These are phyloP conservation scores for Tuber melanosporum DNA, from an alignment of 495 filamentous ascomycete species.

Conservation along the genomic window DNA sequence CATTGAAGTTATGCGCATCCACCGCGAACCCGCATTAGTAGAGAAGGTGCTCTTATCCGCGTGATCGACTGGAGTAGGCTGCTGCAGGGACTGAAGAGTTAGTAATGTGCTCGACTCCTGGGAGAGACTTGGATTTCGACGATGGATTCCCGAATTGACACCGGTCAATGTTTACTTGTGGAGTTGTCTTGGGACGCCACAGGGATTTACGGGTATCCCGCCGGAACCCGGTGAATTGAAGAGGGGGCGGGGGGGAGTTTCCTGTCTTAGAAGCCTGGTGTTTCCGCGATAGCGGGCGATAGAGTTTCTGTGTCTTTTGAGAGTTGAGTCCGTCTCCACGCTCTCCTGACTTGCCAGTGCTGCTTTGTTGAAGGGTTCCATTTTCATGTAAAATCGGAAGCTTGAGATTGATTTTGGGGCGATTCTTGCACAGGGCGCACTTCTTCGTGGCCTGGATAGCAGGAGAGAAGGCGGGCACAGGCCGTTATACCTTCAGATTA, in stretches of 20 bases:
- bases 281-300: not conserved
- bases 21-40: not conserved
- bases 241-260: not conserved
- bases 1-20: not conserved
- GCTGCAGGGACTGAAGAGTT: not conserved
- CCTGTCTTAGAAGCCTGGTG: not conserved
- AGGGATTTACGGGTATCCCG: not conserved
- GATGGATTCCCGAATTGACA: not conserved
- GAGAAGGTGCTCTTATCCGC: not conserved
- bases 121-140: not conserved
- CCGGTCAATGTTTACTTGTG: not conserved
- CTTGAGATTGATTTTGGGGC: not conserved
- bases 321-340: not conserved
- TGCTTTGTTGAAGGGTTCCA: not conserved
- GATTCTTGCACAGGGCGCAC: not conserved
- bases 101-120: not conserved
- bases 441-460: not conserved
- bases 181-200: not conserved
- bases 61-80: not conserved
- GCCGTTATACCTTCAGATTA: slow-evolving; percentile 3
- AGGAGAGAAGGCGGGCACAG: not conserved
- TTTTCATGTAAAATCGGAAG: not conserved
- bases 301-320: not conserved
- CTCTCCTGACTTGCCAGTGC: not conserved
- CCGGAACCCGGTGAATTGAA: not conserved